Evolutionary conservation across 305 asterid species (phyloP), one percentile per base, ranked within the genome.

Genomic region (Fraxinus paxiana): DNA sequence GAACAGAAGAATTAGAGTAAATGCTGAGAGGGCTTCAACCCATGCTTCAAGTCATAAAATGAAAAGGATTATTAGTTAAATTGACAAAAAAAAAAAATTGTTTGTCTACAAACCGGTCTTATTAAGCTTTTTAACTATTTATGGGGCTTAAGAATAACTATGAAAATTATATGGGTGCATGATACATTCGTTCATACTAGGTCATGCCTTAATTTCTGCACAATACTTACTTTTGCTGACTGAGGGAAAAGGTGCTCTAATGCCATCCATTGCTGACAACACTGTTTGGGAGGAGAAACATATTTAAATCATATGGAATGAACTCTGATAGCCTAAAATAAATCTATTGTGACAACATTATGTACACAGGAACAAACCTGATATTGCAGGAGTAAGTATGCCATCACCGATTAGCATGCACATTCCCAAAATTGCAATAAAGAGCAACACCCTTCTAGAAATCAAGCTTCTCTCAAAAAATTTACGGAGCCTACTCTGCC

Each of bases 331-430:
- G 75, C 51, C 13, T 22, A 13, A 70, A 6, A 31, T 30, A 31
- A 70, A 70, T 70, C 24, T 31, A 70, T 9, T 24, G 33, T 63
- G 34, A 6, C 12, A 5, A 15, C 26, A 31, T 70, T 70, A n/a
- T 28, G 24, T 15, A 70, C 22, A 70, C 41, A 31, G 43, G 22
- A 77, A 80, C 37, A 56, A n/a, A 88, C 90, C 90, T 30, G 90
- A 88, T 63, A 88, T 88, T 70, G 89, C 91, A 51, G 89, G 91
- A 51, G 91, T 88, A 22, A 88, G 91, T 30, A 86, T 84, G 30
- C 91, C 89, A 59, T 88, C 91, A 61, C 91, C 91, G 28, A 88
- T 88, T 76, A 86, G 83, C 91, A 88, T 88, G 79, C 91, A 84
- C 89, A 35, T 86, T 51, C 91, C 91, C 56, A 88, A 74, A 77